phyloP scores from a whole-genome alignment of 2,329 filamentous ascomycete species.

The Penicillium griseofulvum region DNA sequence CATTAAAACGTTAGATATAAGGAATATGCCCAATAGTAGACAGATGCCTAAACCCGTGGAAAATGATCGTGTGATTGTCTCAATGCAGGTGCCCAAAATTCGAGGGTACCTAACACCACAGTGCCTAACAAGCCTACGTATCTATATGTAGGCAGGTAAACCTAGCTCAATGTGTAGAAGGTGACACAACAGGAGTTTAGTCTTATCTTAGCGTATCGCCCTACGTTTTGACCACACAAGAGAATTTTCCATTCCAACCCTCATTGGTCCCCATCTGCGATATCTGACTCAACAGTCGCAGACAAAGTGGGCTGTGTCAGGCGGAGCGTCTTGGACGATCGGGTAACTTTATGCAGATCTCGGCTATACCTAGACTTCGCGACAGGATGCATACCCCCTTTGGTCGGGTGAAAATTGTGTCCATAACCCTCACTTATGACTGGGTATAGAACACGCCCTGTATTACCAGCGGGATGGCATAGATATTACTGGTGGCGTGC shows the following conservation, averaged over 20 bases:
- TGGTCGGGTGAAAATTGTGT: background rate
- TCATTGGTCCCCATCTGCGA: slow-evolving; percentile 42
- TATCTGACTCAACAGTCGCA: slow-evolving; percentile 69
- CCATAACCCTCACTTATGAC: background rate
- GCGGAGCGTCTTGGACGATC: slow-evolving; percentile 51
- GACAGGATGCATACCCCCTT: background rate
- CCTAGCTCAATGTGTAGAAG: slow-evolving; percentile 1
- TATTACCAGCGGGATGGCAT: background rate
- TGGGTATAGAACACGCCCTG: background rate
- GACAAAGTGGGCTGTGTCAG: slow-evolving; percentile 52
- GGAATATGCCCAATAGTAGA: slow-evolving; percentile 1
- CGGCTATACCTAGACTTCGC: slow-evolving; percentile 56
- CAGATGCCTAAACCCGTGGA: background rate
- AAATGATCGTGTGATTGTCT: background rate
- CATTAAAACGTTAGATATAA: background rate
- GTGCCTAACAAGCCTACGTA: slow-evolving; percentile 4
- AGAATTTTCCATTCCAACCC: background rate
- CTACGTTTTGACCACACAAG: slow-evolving; percentile 1
- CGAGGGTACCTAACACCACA: background rate
- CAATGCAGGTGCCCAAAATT: slow-evolving; percentile 1
- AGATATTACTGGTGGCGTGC: background rate
- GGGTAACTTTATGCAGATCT: slow-evolving; percentile 68
- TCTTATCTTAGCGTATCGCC: slow-evolving; percentile 11
- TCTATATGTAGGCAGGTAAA: slow-evolving; percentile 5
- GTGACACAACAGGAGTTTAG: slow-evolving; percentile 12